Percentiles rank a stretch among this genome's conserved stretches.
Conservation (phyloP, 164 flowering plant genomes). For the Magnolia kwangsiensis region DNA sequence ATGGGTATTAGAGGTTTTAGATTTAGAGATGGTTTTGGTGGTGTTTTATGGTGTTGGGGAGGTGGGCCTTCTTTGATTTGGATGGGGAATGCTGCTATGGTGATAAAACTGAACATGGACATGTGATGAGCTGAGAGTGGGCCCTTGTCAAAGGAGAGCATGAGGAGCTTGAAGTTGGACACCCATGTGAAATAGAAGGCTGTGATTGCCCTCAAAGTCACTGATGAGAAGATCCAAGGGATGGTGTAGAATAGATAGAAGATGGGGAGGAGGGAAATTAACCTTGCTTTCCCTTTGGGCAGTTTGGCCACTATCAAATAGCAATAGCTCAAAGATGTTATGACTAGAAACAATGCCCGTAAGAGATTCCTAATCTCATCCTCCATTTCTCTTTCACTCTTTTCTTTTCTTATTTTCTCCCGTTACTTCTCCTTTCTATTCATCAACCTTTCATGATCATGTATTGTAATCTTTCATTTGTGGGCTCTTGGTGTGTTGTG, state of each 20-base stretch:
- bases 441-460: neutral
- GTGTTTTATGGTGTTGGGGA: neutral
- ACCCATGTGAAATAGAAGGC: constrained; percentile 51
- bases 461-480: too few relatives aligned
- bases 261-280: constrained; percentile 38
- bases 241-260: constrained; percentile 33
- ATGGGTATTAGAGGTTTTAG: neutral
- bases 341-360: constrained; percentile 31
- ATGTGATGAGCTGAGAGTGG: constrained; percentile 5
- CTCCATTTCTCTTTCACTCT: constrained; percentile 23
- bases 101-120: constrained; percentile 10
- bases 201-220: constrained; percentile 24
- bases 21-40: too few relatives aligned
- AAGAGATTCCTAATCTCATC: constrained; percentile 33
- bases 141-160: constrained; percentile 15
- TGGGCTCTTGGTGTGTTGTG: too few relatives aligned
- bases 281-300: constrained; percentile 31
- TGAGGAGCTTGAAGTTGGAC: constrained; percentile 34
- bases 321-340: constrained; percentile 30
- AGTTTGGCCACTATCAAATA: constrained; percentile 22
- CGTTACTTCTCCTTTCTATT: neutral
- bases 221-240: constrained; percentile 33
- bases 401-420: neutral
- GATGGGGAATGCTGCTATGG: constrained; percentile 15
- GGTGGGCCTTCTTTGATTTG: constrained; percentile 7